Percentiles rank a stretch among this genome's conserved stretches.
Evolutionary conservation across 1,284 basidiomycete genomes (phyloP).

Genomic region (Ceratobasidium sp.): DNA sequence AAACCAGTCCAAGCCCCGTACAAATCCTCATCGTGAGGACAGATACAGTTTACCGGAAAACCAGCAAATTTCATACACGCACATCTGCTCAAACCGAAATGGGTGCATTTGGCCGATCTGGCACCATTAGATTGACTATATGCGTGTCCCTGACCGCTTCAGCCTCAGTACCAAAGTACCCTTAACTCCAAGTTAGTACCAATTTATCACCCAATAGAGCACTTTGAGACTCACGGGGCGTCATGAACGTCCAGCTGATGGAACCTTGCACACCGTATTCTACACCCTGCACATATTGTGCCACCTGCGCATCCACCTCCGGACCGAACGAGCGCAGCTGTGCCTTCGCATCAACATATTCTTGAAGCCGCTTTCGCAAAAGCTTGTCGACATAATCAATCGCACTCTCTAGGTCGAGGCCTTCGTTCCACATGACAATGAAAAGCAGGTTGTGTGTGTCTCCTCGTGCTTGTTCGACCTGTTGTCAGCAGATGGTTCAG

Average conservation of each 20-base stretch:
- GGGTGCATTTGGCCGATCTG: not conserved
- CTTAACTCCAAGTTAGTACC: not conserved
- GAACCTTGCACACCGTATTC: slow-evolving; percentile 66
- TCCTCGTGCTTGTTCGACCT: slow-evolving; percentile 50
- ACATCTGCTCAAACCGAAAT: not conserved
- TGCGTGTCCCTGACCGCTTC: not conserved
- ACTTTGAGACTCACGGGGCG: not conserved
- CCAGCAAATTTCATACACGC: not conserved
- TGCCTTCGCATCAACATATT: slow-evolving; percentile 59
- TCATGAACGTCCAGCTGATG: slow-evolving; percentile 62
- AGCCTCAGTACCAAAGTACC: not conserved
- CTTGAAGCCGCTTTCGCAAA: slow-evolving; percentile 59
- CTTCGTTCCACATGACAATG: slow-evolving; percentile 62
- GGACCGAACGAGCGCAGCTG: slow-evolving; percentile 61
- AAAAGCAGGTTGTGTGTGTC: slow-evolving; percentile 67
- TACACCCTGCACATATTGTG: slow-evolving; percentile 59
- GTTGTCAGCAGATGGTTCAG: slow-evolving; percentile 19
- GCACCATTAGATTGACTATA: not conserved
- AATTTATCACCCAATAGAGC: not conserved
- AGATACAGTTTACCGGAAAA: not conserved
- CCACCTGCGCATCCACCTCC: slow-evolving; percentile 59
- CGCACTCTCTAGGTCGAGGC: slow-evolving; percentile 61
- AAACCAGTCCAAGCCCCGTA: not conserved
- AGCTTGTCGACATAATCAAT: slow-evolving; percentile 62
- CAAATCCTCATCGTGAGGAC: too few relatives aligned